Evolutionary conservation across 331 rosid genomes (phyloP), one percentile per base, ranked within the genome.

Genomic region (Arachis monticola): DNA sequence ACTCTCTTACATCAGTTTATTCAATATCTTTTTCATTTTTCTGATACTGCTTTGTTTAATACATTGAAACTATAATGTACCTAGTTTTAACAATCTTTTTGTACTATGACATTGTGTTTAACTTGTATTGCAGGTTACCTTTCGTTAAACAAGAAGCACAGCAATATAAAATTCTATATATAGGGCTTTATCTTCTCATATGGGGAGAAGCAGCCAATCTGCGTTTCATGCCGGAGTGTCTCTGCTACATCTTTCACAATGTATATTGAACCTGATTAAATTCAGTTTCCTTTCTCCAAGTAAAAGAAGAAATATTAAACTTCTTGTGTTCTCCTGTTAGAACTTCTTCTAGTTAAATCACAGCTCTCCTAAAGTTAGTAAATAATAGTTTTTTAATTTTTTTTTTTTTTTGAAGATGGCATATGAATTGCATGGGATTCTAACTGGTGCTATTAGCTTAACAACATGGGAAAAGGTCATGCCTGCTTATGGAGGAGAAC

Each of bases 121-220:
- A 78, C 70, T 73, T 67, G 50, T 66, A 32, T 70, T 83, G 86
- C 81, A 94, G 99, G 66, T 83, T 94, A 80, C 97, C 97, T 73
- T 82, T 75, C 17, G 92, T 82, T 80, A 94, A 86, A 81, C 90
- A 87, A 70, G 97, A 94, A 81, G 97, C 90, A 46, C 96, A 85
- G 40, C 97, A 88, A 60, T 91, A 90, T 77, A 94, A 94, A 87
- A 89, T 91, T 67, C 74, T 92, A 56, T 94, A 88, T 64, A 81
- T 94, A 31, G 96, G 90, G 69, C 99, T 94, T 71, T 86, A 90
- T 89, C 87, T 94, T 38, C 99, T 94, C 72, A 91, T 94, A 65
- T 94, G 99, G 99, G 99, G 98, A 62, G 99, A 94, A 85, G 99
- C 97, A 58, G 92, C 99, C 68, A 94, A 94, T 82, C 75, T 94